Percentiles rank a stretch among this genome's conserved stretches.
Conservation (phyloP, 495 filamentous ascomycete genomes). For the Penicillium odoratum region DNA sequence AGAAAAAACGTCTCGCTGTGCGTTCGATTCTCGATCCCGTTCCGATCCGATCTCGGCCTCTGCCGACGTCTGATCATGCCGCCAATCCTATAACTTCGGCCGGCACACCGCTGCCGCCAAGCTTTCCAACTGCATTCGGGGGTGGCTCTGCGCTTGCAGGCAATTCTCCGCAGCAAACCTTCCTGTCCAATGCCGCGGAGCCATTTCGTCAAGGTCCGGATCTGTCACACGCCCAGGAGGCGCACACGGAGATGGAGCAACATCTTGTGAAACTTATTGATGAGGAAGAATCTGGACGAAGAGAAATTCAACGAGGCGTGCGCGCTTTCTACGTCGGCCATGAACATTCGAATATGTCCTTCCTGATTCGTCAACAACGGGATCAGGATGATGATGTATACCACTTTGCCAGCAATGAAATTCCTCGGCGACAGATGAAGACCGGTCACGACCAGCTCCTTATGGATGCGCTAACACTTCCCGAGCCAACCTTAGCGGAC, state of each 20-base stretch:
- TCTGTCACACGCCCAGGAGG: slow-evolving; percentile 34
- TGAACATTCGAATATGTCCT: slow-evolving; percentile 54
- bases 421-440: slow-evolving; percentile 44
- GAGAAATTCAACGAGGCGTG: slow-evolving; percentile 48
- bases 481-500: slow-evolving; percentile 45
- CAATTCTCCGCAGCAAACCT: slow-evolving; percentile 24
- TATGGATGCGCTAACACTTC: slow-evolving; percentile 49
- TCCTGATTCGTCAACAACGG: slow-evolving; percentile 50
- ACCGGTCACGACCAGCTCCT: slow-evolving; percentile 49
- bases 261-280: slow-evolving; percentile 49
- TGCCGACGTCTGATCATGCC: slow-evolving; percentile 29
- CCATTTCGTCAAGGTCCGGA: slow-evolving; percentile 33
- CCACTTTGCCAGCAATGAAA: slow-evolving; percentile 50
- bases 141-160: slow-evolving; percentile 23
- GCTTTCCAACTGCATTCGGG: slow-evolving; percentile 35
- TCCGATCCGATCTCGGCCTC: slow-evolving; percentile 48
- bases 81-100: slow-evolving; percentile 26
- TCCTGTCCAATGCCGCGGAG: slow-evolving; percentile 25
- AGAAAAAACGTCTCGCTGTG: slow-evolving; percentile 47
- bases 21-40: slow-evolving; percentile 51
- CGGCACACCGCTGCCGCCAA: slow-evolving; percentile 24
- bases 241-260: slow-evolving; percentile 42
- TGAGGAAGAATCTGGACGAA: slow-evolving; percentile 41
- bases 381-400: slow-evolving; percentile 48
- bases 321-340: slow-evolving; percentile 52